Base-by-base conservation (phyloP, 495 filamentous ascomycete genomes). In the Delitschia confertaspora region DNA sequence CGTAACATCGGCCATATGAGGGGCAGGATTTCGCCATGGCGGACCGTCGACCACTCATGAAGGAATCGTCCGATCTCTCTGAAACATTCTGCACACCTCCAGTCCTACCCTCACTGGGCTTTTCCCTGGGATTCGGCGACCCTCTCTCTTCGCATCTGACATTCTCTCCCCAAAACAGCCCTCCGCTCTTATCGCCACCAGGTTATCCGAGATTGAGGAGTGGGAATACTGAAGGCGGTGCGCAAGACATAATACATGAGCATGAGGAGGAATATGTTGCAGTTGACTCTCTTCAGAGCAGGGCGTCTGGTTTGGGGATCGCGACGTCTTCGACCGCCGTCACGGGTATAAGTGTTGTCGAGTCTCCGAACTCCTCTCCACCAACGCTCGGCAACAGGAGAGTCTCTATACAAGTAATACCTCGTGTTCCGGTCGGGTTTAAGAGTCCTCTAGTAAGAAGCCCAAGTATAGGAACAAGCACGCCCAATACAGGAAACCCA, bases 21-120 rank as follows among this genome's bases (percentile, higher is more conserved):
- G n/a, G n/a, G n/a, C n/a, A n/a, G n/a, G n/a, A n/a, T n/a, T n/a
- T n/a, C n/a, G 34, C 34, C 26, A 51, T 53, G 49, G 38, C 37
- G 39, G 49, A 47, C 35, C 54, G 41, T 16, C 44, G 45, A 9
- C 54, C 45, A 1, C 49, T 57, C 34, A 51, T 46, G 25, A 34
- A 11, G 27, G 54, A 57, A 10, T 33, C 45, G 17, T 47, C 50
- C 6, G 51, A 51, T 27, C 41, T 47, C 19, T 54, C 51, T 20
- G 46, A 55, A 11, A 35, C 38, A 8, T 36, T 46, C 3, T 44
- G 20, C 33, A 34, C 17, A 16, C 31, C 49, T 8, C 43, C 30
- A 24, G 32, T 36, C 25, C 43, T 53, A 31, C 49, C 49, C 4
- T 33, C 47, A 26, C 46, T 49, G 14, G 46, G 38, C 30, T 49